Evolutionary conservation across 805 yeast genomes (phyloP), one percentile per base, ranked within the genome.

Genomic region (Blastobotrys terrestris): DNA sequence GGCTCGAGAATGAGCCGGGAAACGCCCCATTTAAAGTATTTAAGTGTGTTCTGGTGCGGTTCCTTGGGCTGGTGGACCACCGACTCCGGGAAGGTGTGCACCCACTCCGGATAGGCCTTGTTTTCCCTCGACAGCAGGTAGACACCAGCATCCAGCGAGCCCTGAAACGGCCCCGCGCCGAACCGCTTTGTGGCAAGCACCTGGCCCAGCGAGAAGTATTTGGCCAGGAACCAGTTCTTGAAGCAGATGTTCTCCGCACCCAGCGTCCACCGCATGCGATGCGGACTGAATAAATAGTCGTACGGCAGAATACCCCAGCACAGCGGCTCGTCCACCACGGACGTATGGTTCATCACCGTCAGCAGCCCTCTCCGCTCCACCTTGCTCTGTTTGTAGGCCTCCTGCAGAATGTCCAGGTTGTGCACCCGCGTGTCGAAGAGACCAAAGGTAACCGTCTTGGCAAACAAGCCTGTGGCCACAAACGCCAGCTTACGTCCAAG

Each of bases 21-120:
- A 1, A 90, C 83, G 0, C 99, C 99, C 98, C 98, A 92, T 64
- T 87, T 85, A 75, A 94, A 92, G 68, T 87, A 92, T 57, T 97
- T 75, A 94, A 94, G 87, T 2, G 97, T 89, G 59, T 88, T 86
- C 48, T 78, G 75, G 64, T 80, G 82, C 0, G 97, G 97, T 39
- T 84, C 83, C 55, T 83, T 77, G 2, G 72, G 69, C 67, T 94
- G 99, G 50, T 92, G 78, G 3, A 92, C 98, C 66, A 84, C 88
- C 0, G 95, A 96, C 67, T 92, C 99, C 0, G 99, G 99, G 68
- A 88, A 92, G 2, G 90, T 81, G 66, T 92, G 98, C 54, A 94
- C 80, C 98, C 98, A 92, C 18, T 26, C 43, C 14, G 55, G 51
- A 11, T 51, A 20, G 40, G 55, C 47, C 42, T 39, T 47, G 39